Base-by-base conservation (phyloP, 441 rosid species). In the Macaranga tanarius region DNA sequence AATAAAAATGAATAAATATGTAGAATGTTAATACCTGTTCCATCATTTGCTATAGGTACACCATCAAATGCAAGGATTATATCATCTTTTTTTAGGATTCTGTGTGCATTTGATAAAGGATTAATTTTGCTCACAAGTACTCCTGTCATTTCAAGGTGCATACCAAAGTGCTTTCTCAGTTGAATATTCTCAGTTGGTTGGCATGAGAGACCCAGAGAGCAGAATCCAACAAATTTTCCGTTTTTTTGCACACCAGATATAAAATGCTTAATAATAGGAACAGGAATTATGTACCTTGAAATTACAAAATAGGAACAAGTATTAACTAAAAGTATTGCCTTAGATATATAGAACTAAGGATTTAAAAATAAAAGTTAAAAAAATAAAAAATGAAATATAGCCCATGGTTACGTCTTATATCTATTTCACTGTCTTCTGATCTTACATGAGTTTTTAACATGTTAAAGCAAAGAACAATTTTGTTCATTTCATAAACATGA, bases 221-320 rank as follows among this genome's bases (percentile, higher is more conserved):
- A 90, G 82, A 93, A 91, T 59, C 97, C 93, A 65, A 77, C 77
- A 77, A 89, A 89, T 76, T 81, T 86, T 69, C 93, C 95, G 22
- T 75, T 83, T 82, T 87, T 90, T 84, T 87, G 89, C 71, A 88
- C 88, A 20, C 92, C 92, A 68, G 79, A 73, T 76, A 90, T 89
- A 73, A 91, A 93, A 82, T 87, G 93, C 80, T 85, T 86, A 40
- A 91, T 93, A 42, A 93, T 86, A 7, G 96, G 93, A 78, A 91
- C 90, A 17, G 96, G 97, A 72, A 91, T 93, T 76, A 91, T 91
- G 74, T 93, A 93, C 9, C 98, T 93, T 84, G 77, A 86, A 54
- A 73, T 19, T 23, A 62, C 67, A 52, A 66, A 34, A 66, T 22
- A 54, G 50, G 42, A 65, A 60, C 28, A 74, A 17, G 50, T 65